Evolutionary conservation across 1,284 basidiomycete species (phyloP), one percentile per base, ranked within the genome.

Genomic region (Leucoagaricus sp.): DNA sequence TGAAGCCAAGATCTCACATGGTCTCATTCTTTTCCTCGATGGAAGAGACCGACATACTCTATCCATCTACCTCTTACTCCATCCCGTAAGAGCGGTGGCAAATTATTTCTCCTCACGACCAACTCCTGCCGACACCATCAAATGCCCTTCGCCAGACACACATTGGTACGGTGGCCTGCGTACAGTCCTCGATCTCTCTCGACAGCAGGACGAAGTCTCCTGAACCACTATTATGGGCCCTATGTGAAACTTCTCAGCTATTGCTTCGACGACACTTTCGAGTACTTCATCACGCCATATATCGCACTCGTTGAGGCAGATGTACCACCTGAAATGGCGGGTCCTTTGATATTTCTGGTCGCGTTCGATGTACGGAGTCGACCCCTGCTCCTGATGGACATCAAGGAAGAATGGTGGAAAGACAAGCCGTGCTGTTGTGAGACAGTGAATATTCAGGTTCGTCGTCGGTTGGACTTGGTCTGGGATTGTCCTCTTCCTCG

Each of bases 331-430:
- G 31, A 33, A 6, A 6, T 33, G 6, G 31, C 12, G 12, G 31
- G 12, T 33, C 31, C 31, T 33, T 12, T 33, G 47, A 57, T 61
- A 19, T 58, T 58, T 31, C 42, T 60, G 41, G 47, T 63, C 34
- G 58, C 60, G 48, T 63, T 60, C 26, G 52, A 61, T 57, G n/a
- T 15, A 3, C 15, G 47, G 1, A 50, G 50, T 21, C 49, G 47
- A 38, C 63, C 59, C 29, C 59, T 64, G 21, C 57, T 62, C 55
- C 49, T 62, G 44, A 55, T 55, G 28, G 55, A 61, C 29, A 54
- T 64, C 49, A 59, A 62, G 48, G 62, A 62, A 40, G 59, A 61
- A 51, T 46, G 49, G 44, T 62, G 61, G 56, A 41, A 59, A 49
- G 45, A 57, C 49, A 50, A 62, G 48, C 49, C 46, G 28, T 55